Percentiles rank a stretch among this genome's conserved stretches.
Evolutionary conservation across 441 rosid species (phyloP).

Genomic region (California macrophylla): DNA sequence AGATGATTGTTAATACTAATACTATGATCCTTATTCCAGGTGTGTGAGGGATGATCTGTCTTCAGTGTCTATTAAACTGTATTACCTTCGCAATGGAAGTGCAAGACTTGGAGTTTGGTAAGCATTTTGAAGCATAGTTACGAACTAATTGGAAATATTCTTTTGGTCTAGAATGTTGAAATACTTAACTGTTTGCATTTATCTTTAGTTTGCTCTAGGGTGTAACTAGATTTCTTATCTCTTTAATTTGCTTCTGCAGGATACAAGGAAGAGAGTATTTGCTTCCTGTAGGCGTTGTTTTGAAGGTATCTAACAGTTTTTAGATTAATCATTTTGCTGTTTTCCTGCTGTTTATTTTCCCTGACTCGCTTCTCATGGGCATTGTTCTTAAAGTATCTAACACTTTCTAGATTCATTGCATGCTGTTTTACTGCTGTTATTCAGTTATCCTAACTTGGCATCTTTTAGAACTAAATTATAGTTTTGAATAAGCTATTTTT

Average conservation of each 20-base stretch:
- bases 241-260: constrained; percentile 41
- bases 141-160: background rate
- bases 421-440: too few species aligned
- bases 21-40: constrained; percentile 33
- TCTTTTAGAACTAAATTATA: background rate
- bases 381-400: too few species aligned
- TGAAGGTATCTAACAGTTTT: constrained; percentile 40
- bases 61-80: constrained; percentile 65
- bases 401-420: too few species aligned
- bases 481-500: background rate
- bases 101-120: constrained; percentile 95
- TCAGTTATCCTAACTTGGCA: too few species aligned
- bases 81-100: constrained; percentile 89
- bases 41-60: constrained; percentile 93
- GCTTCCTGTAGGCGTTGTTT: constrained; percentile 79
- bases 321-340: background rate
- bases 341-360: background rate
- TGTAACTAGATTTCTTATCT: constrained; percentile 2
- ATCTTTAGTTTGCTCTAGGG: background rate
- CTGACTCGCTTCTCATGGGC: too few species aligned
- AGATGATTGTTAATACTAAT: background rate
- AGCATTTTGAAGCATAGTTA: constrained; percentile 18
- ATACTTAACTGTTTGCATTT: background rate
- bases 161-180: constrained; percentile 3
- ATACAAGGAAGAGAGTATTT: constrained; percentile 72